Percentiles rank a stretch among this genome's conserved stretches.
These are phyloP conservation scores for Daedaleopsis sinensis DNA, from an alignment of 768 basidiomycete species.

Conservation along the genomic window DNA sequence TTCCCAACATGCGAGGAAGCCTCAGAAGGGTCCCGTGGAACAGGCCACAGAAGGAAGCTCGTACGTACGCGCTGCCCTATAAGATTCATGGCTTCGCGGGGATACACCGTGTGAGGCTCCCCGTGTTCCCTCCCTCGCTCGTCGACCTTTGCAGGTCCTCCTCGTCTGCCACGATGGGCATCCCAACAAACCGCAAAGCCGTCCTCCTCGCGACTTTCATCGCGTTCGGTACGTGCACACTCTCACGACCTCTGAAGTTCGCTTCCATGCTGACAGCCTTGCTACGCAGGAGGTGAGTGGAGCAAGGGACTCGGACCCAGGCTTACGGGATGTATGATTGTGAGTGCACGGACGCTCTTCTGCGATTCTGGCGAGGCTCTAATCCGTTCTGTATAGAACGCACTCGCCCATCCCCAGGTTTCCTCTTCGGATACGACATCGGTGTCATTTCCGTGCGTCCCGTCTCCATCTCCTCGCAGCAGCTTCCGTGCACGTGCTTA, in stretches of 20 bases:
- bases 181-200: conserved; percentile 65
- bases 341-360: background rate
- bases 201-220: conserved; percentile 70
- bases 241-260: background rate
- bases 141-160: background rate
- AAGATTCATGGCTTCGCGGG: conserved; percentile 7
- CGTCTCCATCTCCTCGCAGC: background rate
- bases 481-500: background rate
- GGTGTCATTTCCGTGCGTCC: conserved; percentile 69
- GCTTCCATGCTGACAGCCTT: background rate
- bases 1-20: background rate
- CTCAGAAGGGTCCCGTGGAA: too few relatives aligned
- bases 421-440: conserved; percentile 77
- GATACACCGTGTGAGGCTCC: conserved; percentile 14
- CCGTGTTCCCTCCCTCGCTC: conserved; percentile 13
- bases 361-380: background rate
- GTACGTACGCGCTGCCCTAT: conserved; percentile 3
- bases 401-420: conserved; percentile 40
- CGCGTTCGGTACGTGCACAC: conserved; percentile 61
- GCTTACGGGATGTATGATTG: background rate
- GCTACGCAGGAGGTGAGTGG: conserved; percentile 21
- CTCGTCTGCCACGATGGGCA: conserved; percentile 36
- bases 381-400: background rate
- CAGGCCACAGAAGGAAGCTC: background rate
- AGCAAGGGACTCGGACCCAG: background rate